A percentile compares a stretch with the other conserved stretches of the same genome.
Conservation (phyloP, 2,329 filamentous ascomycete genomes). For the Ophiostoma quercus region DNA sequence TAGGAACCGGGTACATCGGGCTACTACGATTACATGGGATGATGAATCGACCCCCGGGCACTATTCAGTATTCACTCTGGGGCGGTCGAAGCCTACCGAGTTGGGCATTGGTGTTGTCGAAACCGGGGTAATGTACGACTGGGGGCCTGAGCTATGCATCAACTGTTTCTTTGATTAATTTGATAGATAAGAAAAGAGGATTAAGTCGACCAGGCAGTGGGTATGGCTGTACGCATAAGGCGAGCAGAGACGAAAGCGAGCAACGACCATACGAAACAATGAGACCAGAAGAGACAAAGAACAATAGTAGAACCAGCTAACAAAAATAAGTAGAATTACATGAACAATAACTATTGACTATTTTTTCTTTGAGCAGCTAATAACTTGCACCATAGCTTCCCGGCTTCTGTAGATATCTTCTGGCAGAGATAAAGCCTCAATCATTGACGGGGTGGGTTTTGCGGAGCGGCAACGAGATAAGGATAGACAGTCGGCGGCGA, state of each 20-base stretch:
- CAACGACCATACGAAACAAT: neutral
- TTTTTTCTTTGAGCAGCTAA: neutral
- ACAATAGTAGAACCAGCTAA: neutral
- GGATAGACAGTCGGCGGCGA: neutral
- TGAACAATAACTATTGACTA: neutral
- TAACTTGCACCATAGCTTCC: neutral
- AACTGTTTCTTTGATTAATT: neutral
- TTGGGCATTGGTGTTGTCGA: neutral
- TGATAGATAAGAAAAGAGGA: constrained; percentile 1
- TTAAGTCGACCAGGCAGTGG: neutral
- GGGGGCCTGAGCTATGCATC: neutral
- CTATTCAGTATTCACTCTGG: neutral
- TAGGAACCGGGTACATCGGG: neutral
- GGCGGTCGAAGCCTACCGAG: neutral
- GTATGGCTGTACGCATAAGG: neutral
- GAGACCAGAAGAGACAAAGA: constrained; percentile 1
- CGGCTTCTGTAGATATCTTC: neutral
- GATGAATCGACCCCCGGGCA: neutral
- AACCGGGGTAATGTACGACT: neutral
- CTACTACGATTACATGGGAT: neutral
- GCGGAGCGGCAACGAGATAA: constrained; percentile 9
- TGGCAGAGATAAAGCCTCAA: neutral
- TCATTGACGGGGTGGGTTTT: neutral
- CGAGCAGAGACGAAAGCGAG: neutral
- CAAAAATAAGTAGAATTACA: neutral